Evolutionary conservation across 2,329 filamentous ascomycete species (phyloP).

Genomic region (Aureobasidium subglaciale): DNA sequence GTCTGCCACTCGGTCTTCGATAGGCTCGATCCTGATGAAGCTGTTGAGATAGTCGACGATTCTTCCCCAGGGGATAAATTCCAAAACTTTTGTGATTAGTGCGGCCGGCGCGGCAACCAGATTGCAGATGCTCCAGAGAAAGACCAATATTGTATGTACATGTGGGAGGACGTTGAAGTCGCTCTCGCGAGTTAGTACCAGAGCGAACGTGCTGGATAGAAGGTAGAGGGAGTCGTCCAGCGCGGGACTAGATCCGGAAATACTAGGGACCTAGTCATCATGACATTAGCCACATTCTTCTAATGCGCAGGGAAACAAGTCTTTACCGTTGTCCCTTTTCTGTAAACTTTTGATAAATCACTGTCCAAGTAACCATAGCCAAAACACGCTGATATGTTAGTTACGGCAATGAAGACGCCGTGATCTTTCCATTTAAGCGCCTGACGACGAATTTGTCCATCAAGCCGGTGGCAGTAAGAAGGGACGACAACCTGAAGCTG

Average conservation of each 20-base stretch:
- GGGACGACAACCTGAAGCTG: background rate
- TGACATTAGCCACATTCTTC: background rate
- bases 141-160: slow-evolving; percentile 56
- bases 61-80: slow-evolving; percentile 47
- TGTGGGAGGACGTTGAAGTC: slow-evolving; percentile 49
- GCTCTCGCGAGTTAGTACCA: slow-evolving; percentile 28
- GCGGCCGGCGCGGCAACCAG: slow-evolving; percentile 2
- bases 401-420: slow-evolving; percentile 52
- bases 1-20: slow-evolving; percentile 32
- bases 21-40: slow-evolving; percentile 33
- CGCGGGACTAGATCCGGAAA: background rate
- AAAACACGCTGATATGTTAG: slow-evolving; percentile 47
- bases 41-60: slow-evolving; percentile 48
- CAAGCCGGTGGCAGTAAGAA: background rate
- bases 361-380: slow-evolving; percentile 48
- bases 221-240: slow-evolving; percentile 3
- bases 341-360: slow-evolving; percentile 32
- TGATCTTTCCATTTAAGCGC: slow-evolving; percentile 47
- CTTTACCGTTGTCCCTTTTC: slow-evolving; percentile 6
- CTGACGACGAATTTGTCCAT: slow-evolving; percentile 1
- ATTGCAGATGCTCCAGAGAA: slow-evolving; percentile 42
- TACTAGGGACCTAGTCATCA: background rate
- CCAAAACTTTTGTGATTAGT: slow-evolving; percentile 25
- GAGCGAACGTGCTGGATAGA: slow-evolving; percentile 27
- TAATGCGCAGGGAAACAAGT: background rate